Base-by-base conservation (phyloP, 1,139 yeast genomes). In the Pneumocystis oryctolagi region DNA sequence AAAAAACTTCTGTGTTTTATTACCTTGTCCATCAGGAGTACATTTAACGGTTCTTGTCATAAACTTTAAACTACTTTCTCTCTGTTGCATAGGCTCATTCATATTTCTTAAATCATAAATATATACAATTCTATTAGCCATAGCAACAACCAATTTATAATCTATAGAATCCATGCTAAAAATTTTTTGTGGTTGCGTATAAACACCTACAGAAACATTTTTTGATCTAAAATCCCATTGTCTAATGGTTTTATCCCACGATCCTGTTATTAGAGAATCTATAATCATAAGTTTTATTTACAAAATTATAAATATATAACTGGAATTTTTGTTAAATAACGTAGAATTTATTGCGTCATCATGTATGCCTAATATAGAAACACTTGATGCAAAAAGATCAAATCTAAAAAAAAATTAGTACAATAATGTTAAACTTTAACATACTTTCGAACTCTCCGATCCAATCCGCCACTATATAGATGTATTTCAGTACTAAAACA, bases 11-110 rank as follows among this genome's bases (percentile, higher is more conserved):
- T 62, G 16, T 18, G 42, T 40, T 47, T 61, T 62, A 39, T 18
- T 32, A 63, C 68, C 70, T 57, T 76, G 74, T 1, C 81, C 81
- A 30, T 74, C 74, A 0, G 89, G 87, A 67, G 84, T 78, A 62
- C 85, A 77, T 66, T 78, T 78, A 34, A 89, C 70, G 55, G 82
- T 82, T 61, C 84, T 77, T 1, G 88, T 83, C 71, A 87, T 94
- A 70, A 82, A 84, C 68, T 84, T 83, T 63, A 89, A 78, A 0
- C 95, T 90, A 61, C 87, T 81, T 65, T 86, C 89, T 59, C 89
- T 76, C 8, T 76, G 73, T 67, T 80, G 82, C 53, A 78, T 65
- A 0, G 85, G 87, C 31, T 68, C 69, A 1, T 68, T 68, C 65
- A 78, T 71, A 62, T 77, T 77, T 61, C 84, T 74, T 34, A 78